A percentile compares a stretch with the other conserved stretches of the same genome.
Evolutionary conservation across 116 monocot species (phyloP).

Genomic region (Phalaenopsis hybrid): DNA sequence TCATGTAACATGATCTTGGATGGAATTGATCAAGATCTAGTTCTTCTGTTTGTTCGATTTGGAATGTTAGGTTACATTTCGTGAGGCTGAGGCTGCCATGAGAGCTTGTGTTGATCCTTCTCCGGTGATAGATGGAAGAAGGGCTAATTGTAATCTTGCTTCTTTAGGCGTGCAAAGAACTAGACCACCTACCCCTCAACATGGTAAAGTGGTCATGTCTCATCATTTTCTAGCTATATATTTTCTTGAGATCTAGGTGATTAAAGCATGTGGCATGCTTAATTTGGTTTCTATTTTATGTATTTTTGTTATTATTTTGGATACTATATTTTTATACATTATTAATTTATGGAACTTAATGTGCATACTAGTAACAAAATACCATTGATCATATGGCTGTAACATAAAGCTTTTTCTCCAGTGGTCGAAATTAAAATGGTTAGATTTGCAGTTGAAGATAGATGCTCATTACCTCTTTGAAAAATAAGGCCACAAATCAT

Average conservation of each 20-base stretch:
- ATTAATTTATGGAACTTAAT: no score
- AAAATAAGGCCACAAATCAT: no score
- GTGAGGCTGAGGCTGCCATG: constrained; percentile 79
- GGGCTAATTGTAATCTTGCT: constrained; percentile 95
- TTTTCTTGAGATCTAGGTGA: neutral
- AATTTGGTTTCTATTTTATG: no score
- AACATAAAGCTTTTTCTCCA: no score
- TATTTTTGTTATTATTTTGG: no score
- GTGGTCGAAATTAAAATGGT: no score
- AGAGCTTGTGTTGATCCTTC: constrained; percentile 70
- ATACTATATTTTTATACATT: no score
- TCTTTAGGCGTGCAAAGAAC: constrained; percentile 79
- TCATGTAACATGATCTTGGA: neutral
- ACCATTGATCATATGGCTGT: no score
- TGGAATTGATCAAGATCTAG: neutral
- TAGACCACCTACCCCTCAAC: constrained; percentile 57
- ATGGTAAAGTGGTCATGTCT: constrained; percentile 12
- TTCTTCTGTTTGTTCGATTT: neutral
- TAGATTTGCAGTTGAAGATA: no score
- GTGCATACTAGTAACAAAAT: no score
- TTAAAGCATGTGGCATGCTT: no score
- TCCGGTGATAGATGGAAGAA: constrained; percentile 86
- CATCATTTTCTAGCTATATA: neutral
- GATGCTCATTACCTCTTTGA: no score
- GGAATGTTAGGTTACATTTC: constrained; percentile 56